Conservation (phyloP, 2,329 filamentous ascomycete species). For the Trematosphaeria pertusa region DNA sequence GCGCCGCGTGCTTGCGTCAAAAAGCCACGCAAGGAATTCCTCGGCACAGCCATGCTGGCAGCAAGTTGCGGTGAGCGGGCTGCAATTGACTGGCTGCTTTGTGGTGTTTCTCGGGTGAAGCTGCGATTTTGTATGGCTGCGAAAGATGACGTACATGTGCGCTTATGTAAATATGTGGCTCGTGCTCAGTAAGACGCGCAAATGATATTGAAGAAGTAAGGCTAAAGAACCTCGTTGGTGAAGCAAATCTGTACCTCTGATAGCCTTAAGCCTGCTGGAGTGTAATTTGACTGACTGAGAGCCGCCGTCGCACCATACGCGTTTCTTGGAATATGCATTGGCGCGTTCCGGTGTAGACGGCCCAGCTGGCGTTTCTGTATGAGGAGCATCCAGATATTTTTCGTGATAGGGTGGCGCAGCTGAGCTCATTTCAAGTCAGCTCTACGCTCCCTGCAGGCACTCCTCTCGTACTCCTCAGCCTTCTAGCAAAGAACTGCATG, state of each 20-base stretch:
- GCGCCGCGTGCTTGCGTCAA: conserved; percentile 53
- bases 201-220: neutral
- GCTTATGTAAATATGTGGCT: conserved; percentile 9
- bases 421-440: conserved; percentile 36
- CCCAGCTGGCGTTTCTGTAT: too few relatives aligned
- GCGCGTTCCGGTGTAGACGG: too few relatives aligned
- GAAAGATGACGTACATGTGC: conserved; percentile 21
- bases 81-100: conserved; percentile 6
- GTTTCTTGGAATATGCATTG: too few relatives aligned
- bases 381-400: too few relatives aligned
- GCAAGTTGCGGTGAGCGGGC: conserved; percentile 20
- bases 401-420: neutral
- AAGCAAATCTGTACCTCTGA: too few relatives aligned
- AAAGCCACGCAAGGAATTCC: conserved; percentile 56
- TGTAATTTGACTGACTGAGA: too few relatives aligned
- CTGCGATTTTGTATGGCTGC: conserved; percentile 5
- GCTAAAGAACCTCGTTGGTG: too few relatives aligned
- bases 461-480: conserved; percentile 63
- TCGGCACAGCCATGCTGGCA: conserved; percentile 49
- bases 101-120: neutral
- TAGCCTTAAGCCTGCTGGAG: too few relatives aligned
- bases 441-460: conserved; percentile 62
- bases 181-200: too few relatives aligned
- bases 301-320: too few relatives aligned
- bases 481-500: conserved; percentile 81